Base-by-base conservation (phyloP, 805 yeast genomes). In the Ogataea allantospora region DNA sequence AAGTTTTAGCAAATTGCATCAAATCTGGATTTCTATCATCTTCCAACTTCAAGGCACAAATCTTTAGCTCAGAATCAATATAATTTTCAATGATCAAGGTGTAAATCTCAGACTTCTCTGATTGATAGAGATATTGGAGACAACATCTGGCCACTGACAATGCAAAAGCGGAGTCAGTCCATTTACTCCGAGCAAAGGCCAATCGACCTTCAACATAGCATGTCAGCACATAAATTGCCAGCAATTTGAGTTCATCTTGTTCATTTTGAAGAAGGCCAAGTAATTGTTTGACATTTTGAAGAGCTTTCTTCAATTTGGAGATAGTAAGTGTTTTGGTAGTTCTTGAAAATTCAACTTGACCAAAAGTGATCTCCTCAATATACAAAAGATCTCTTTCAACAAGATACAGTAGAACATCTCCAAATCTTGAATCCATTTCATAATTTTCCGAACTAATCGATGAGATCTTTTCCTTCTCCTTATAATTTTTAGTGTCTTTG, bases 301-400 rank as follows among this genome's bases (percentile, higher is more conserved):
- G 58, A 1, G 91, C 78, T 58, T 75, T 81, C 54, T 81, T 86
- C 44, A 83, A 72, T 58, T 85, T 84, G 18, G 88, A 74, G 8
- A 70, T 55, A 50, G 83, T 63, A 42, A 80, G 73, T 38, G 72
- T 72, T n/a, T 73, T 66, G 57, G 55, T 67, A 48, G 65, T 56
- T 22, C 62, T 64, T 7, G 75, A 69, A 9, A 71, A 67, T 42
- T 74, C 73, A 27, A 77, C 69, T 43, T 77, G 59, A 32, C 71
- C 59, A 8, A 73, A 62, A 43, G 75, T 75, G 36, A 79, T 68
- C 58, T 83, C 88, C 57, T 78, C 70, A 1, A 89, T 83, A 49
- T 72, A 76, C 20, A 87, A 68, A 55, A 80, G 66, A 49, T 87
- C 85, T 55, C 96, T 74, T 60, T 93, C 98, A 1, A 83, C 79